A percentile compares a stretch with the other conserved stretches of the same genome.
phyloP scores from a whole-genome alignment of 1,139 yeast species.

The Suhomyces bokatorum region DNA sequence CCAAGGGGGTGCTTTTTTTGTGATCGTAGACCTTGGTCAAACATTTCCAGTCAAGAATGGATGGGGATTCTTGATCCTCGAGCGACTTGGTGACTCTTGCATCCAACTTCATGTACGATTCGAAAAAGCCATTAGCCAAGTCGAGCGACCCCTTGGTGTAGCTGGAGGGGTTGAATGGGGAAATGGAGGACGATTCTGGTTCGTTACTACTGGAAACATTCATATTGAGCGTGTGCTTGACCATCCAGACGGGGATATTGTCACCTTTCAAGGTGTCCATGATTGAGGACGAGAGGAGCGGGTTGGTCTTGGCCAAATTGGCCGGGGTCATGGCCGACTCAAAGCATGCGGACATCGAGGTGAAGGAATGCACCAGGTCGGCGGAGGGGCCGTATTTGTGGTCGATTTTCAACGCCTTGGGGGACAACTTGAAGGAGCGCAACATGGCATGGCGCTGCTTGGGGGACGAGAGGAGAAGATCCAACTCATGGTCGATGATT shows the following conservation, averaged over 20 bases:
- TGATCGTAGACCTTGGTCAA: constrained; percentile 29
- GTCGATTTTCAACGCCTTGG: constrained; percentile 10
- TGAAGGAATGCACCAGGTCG: constrained; percentile 12
- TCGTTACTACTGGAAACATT: constrained; percentile 5
- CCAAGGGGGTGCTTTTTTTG: constrained; percentile 21
- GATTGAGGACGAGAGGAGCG: constrained; percentile 4
- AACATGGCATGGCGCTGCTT: constrained; percentile 6
- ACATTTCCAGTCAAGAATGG: constrained; percentile 39
- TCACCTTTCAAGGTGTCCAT: constrained; percentile 11
- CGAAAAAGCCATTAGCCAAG: constrained; percentile 28
- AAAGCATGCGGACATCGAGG: constrained; percentile 9
- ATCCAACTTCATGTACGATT: constrained; percentile 31
- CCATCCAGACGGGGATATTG: constrained; percentile 16
- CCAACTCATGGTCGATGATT: constrained; percentile 20
- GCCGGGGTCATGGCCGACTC: constrained; percentile 4
- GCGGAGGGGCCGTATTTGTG: constrained; percentile 4
- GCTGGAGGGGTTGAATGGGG: constrained; percentile 14
- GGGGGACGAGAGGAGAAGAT: constrained; percentile 19
- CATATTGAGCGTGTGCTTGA: constrained; percentile 14
- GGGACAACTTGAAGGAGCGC: constrained; percentile 10
- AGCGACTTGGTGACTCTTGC: constrained; percentile 14
- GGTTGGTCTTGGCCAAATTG: constrained; percentile 3
- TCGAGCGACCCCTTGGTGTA: constrained; percentile 19
- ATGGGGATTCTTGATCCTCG: constrained; percentile 8
- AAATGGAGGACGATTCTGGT: constrained; percentile 4